A percentile compares a stretch with the other conserved stretches of the same genome.
phyloP scores from a whole-genome alignment of 148 eudicot genomes.

The Vaccinium myrtillus region DNA sequence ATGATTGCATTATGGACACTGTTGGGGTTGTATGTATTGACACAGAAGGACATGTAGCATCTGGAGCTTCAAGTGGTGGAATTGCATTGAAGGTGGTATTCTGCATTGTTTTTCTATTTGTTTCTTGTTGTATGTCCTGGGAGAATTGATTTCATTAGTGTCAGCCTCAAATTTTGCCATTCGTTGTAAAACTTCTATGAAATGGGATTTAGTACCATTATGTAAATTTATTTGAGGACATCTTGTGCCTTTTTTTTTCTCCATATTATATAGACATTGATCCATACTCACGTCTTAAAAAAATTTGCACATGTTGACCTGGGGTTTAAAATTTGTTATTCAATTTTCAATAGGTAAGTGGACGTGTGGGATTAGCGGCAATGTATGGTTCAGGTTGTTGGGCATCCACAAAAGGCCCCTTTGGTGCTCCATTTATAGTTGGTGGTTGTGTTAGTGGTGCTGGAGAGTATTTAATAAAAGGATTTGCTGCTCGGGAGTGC shows the following conservation, averaged over 20 bases:
- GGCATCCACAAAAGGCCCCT: conserved; percentile 80
- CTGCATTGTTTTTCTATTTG: neutral
- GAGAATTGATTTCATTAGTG: neutral
- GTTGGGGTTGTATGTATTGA: conserved; percentile 96
- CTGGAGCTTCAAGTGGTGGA: conserved; percentile 99
- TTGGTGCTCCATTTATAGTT: conserved; percentile 55
- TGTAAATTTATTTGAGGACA: neutral
- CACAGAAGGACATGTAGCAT: conserved; percentile 67
- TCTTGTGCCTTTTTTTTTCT: neutral
- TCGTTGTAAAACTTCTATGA: neutral
- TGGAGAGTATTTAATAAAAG: conserved; percentile 90
- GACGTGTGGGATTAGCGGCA: conserved; percentile 96
- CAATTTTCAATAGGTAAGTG: conserved; percentile 62
- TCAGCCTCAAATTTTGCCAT: neutral
- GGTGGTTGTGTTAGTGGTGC: conserved; percentile 94
- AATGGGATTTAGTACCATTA: neutral
- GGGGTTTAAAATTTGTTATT: conserved; percentile 1
- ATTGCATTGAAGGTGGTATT: conserved; percentile 81
- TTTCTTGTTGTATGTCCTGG: neutral
- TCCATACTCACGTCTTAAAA: neutral
- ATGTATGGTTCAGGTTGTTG: conserved; percentile 94
- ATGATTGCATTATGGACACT: conserved; percentile 70
- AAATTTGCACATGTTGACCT: neutral
- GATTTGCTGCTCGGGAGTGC: conserved; percentile 89
- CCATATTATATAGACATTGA: neutral